Evolutionary conservation across 2,329 filamentous ascomycete species (phyloP).

Genomic region (Aspergillus sp.): DNA sequence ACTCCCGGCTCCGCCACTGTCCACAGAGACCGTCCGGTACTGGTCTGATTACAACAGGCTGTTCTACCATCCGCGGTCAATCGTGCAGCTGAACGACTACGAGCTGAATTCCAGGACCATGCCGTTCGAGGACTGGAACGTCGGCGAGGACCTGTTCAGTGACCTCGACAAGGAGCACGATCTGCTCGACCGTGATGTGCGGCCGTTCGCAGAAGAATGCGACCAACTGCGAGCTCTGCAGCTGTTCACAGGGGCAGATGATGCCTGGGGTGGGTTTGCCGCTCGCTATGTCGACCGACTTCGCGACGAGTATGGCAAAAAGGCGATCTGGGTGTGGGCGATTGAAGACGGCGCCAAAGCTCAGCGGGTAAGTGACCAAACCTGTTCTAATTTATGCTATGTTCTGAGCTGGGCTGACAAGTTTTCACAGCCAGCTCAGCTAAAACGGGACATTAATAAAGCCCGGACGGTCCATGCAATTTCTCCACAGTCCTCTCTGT

Average conservation of each 20-base stretch:
- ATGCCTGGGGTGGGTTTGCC: constrained; percentile 79
- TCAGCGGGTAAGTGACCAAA: constrained; percentile 49
- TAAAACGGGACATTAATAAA: constrained; percentile 68
- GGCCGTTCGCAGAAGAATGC: constrained; percentile 87
- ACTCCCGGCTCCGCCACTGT: constrained; percentile 61
- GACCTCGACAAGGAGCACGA: constrained; percentile 77
- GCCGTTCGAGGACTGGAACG: constrained; percentile 76
- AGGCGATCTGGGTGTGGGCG: constrained; percentile 83
- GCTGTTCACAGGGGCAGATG: constrained; percentile 67
- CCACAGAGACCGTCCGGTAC: constrained; percentile 73
- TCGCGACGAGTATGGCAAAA: constrained; percentile 88
- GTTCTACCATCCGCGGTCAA: constrained; percentile 87
- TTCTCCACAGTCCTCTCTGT: constrained; percentile 69
- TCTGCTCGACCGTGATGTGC: constrained; percentile 82
- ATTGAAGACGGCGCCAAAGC: constrained; percentile 63
- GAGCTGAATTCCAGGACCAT: constrained; percentile 76
- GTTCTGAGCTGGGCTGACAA: not conserved
- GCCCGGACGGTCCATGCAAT: constrained; percentile 70
- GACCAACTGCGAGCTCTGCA: constrained; percentile 90
- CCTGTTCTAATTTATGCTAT: not conserved
- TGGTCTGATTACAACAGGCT: constrained; percentile 95
- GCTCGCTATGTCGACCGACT: constrained; percentile 72
- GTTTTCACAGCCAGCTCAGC: constrained; percentile 51
- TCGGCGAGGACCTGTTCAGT: constrained; percentile 73
- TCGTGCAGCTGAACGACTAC: constrained; percentile 84